phyloP scores from a whole-genome alignment of 2,329 filamentous ascomycete genomes.

The Aspergillus clavatus region DNA sequence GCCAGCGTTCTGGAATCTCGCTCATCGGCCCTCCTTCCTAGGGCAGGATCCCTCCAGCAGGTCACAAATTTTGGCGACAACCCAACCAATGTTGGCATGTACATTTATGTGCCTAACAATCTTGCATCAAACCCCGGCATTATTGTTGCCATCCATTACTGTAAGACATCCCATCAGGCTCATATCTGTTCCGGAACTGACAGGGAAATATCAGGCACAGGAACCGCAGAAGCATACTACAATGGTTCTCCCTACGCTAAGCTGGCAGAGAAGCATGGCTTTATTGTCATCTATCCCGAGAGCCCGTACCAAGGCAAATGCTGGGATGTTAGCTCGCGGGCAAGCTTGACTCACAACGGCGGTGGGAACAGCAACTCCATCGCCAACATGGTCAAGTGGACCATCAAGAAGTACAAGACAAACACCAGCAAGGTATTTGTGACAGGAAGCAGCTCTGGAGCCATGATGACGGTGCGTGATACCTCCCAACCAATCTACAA shows the following conservation, averaged over 20 bases:
- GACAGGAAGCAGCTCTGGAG: constrained; percentile 15
- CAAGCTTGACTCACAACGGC: constrained; percentile 29
- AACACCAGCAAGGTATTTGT: constrained; percentile 25
- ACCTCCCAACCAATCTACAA: background rate
- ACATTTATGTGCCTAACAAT: constrained; percentile 48
- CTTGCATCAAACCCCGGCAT: constrained; percentile 47
- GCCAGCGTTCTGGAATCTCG: constrained; percentile 2
- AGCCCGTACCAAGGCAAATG: constrained; percentile 51
- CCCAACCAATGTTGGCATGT: constrained; percentile 48
- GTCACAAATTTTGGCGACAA: constrained; percentile 45
- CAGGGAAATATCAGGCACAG: background rate
- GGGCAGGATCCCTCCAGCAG: constrained; percentile 18
- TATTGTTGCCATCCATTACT: constrained; percentile 56
- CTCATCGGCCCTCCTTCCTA: constrained; percentile 2
- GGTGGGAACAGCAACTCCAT: constrained; percentile 40
- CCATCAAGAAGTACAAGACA: constrained; percentile 29
- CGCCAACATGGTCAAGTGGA: constrained; percentile 38
- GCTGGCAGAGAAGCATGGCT: constrained; percentile 41
- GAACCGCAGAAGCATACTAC: constrained; percentile 40
- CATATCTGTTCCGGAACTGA: background rate
- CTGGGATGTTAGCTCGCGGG: constrained; percentile 54
- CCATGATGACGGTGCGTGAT: constrained; percentile 19
- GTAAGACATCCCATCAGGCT: constrained; percentile 27
- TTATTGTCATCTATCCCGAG: constrained; percentile 53
- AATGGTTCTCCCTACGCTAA: constrained; percentile 49